Percentiles rank a stretch among this genome's conserved stretches.
phyloP scores from a whole-genome alignment of 305 asterid species.

The Andrographis paniculata region DNA sequence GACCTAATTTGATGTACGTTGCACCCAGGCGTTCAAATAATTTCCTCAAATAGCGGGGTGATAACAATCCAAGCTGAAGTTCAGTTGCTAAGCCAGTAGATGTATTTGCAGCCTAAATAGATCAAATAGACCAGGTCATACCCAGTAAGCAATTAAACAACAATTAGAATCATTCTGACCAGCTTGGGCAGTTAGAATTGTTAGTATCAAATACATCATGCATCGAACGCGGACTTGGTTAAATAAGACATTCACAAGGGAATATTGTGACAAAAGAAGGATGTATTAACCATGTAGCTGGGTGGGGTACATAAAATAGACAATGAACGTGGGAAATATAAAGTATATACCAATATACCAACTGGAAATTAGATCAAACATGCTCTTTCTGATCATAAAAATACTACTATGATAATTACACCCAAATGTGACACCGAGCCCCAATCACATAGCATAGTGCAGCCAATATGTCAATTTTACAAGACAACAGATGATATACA shows the following conservation, averaged over 20 bases:
- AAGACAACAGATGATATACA: not conserved
- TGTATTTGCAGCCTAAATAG: slow-evolving; percentile 54
- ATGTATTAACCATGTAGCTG: too few relatives aligned
- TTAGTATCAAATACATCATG: too few relatives aligned
- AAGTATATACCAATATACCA: not conserved
- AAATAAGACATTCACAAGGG: too few relatives aligned
- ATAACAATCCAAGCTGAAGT: slow-evolving; percentile 86
- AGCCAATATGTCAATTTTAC: slow-evolving; percentile 4
- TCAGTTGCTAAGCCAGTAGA: slow-evolving; percentile 57
- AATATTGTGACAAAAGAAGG: too few relatives aligned
- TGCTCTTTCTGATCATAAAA: not conserved
- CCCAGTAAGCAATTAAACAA: slow-evolving; percentile 1
- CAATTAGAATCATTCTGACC: slow-evolving; percentile 13
- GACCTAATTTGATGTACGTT: slow-evolving; percentile 90
- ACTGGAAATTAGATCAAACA: slow-evolving; percentile 2
- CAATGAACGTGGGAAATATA: too few relatives aligned
- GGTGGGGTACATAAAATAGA: too few relatives aligned
- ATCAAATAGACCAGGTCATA: slow-evolving; percentile 6
- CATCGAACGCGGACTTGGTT: too few relatives aligned
- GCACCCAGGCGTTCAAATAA: slow-evolving; percentile 97
- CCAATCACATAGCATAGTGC: slow-evolving; percentile 1
- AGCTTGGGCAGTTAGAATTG: too few relatives aligned
- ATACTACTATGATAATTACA: not conserved
- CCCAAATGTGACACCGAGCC: not conserved
- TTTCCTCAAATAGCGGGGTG: slow-evolving; percentile 84